Evolutionary conservation across 2,329 filamentous ascomycete species (phyloP), one percentile per base, ranked within the genome.

Genomic region (Aureobasidium leucospermi): DNA sequence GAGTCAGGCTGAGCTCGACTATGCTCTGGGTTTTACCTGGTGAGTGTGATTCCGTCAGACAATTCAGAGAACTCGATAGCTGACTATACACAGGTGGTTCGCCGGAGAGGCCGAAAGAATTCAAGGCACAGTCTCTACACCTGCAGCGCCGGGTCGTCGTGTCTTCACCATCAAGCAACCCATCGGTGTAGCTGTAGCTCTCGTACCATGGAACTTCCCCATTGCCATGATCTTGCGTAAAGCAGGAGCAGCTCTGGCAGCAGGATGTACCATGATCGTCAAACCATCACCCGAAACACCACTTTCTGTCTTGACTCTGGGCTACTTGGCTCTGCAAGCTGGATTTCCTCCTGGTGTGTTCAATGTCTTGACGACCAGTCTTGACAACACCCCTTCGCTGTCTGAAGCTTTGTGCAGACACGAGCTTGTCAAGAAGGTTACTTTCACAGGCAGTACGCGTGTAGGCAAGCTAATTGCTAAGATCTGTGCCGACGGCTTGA

Each of bases 161-260:
- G 79, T 85, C 2, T 82, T 92, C 62, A 87, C 85, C 0, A 81
- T 91, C 65, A 92, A 92, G 75, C 86, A 89, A 71, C 86, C 86
- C 0, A 79, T 89, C 61, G 87, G 87, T 59, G 85, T 88, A 10
- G 79, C 82, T 0, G 86, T 81, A 0, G 86, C 86, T 0, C 73
- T 90, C 15, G 85, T 89, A 1, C 86, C 87, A 4, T 89, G 86
- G 86, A 88, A 89, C 66, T 88, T 88, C 49, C 85, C 85, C 0
- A 78, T 87, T 53, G 85, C 84, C 15, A 79, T 89, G 83, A 79
- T 88, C 6, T 70, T 88, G 56, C 78, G 87, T 34, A 90, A 89
- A 68, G 85, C 81, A 2, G 79, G 82, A 49, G 84, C 86, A 6
- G 86, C 86, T 1, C 72, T 89, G 41, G 87, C 87, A 1, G 86